These are phyloP conservation scores for Puccinia horiana DNA, from an alignment of 1,284 basidiomycete genomes.

Conservation along the genomic window DNA sequence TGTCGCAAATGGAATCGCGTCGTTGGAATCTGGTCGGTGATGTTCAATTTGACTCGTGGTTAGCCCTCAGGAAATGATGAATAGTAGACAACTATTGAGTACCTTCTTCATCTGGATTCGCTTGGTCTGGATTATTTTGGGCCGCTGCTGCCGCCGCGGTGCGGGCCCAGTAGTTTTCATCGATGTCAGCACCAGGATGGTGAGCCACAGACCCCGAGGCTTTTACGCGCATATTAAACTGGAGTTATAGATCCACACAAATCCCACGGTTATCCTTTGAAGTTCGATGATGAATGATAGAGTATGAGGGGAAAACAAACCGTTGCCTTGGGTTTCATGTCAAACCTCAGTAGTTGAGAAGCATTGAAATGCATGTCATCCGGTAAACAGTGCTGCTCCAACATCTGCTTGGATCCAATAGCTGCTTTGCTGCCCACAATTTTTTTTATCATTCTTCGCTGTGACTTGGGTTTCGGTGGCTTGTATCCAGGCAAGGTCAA, in stretches of 20 bases:
- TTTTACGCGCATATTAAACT: conserved; percentile 50
- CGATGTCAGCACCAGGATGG: conserved; percentile 74
- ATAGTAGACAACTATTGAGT: neutral
- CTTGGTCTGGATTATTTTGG: conserved; percentile 60
- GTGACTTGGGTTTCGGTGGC: conserved; percentile 53
- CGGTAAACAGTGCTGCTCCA: conserved; percentile 78
- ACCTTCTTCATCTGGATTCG: conserved; percentile 64
- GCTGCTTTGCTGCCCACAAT: conserved; percentile 50
- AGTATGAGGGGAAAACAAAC: conserved; percentile 62
- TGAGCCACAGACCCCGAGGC: conserved; percentile 53
- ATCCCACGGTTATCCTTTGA: neutral
- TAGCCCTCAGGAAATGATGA: neutral
- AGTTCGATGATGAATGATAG: conserved; percentile 45
- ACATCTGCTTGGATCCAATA: conserved; percentile 59
- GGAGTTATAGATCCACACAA: conserved; percentile 8
- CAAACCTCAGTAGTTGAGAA: conserved; percentile 81
- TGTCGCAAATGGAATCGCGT: conserved; percentile 78
- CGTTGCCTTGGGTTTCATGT: conserved; percentile 91
- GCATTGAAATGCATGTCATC: conserved; percentile 98
- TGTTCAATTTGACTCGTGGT: neutral
- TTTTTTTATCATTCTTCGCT: conserved; percentile 63
- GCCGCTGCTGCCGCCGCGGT: conserved; percentile 76
- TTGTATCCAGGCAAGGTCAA: conserved; percentile 50
- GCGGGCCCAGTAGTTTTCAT: conserved; percentile 92
- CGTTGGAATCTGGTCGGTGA: conserved; percentile 59